Evolutionary conservation across 2,329 filamentous ascomycete species (phyloP), one percentile per base, ranked within the genome.

Genomic region (Ophiostoma sp.): DNA sequence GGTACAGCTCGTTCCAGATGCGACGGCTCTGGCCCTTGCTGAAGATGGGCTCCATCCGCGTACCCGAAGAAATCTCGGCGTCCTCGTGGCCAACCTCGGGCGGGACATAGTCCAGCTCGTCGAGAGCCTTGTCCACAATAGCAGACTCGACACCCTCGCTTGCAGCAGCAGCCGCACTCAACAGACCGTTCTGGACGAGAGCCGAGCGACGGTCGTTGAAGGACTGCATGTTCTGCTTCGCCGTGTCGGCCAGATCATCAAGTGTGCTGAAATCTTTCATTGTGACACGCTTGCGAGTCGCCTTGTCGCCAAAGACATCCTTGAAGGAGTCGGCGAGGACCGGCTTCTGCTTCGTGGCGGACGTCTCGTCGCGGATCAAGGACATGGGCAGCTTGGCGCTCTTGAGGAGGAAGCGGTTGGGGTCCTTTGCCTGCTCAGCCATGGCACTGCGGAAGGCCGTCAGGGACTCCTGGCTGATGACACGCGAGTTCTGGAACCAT

Each of bases 361-460:
- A 72, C 78, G 91, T 88, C 64, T 90, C 87, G 79, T 98, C 95
- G 75, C 90, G 88, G 80, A 99, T 97, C 81, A 99, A 85, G 77
- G 91, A 95, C 94, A 99, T 95, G 55, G 96, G 96, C 68, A 99
- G 87, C 85, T 98, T 98, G 83, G 98, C 98, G 77, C 93, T 92
- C 85, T 98, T 98, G 76, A 99, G 87, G n/a, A 98, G 89, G 75
- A 97, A 96, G 75, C 93, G 92, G 82, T 97, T 98, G 0, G 96
- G 96, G 80, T 99, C 94, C 22, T 91, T 91, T 70, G 93, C 91
- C 82, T 95, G 93, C 82, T 97, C 94, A 57, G 93, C 93, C 83
- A 99, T 95, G 33, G 96, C 96, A 74, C 95, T 92, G 75, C 96
- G 91, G 84, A 99, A 99, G 1, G 93, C 75, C 61, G 70, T 64